phyloP scores from a whole-genome alignment of 352 stramenopile genomes.

The Aphanomyces stellatus region DNA sequence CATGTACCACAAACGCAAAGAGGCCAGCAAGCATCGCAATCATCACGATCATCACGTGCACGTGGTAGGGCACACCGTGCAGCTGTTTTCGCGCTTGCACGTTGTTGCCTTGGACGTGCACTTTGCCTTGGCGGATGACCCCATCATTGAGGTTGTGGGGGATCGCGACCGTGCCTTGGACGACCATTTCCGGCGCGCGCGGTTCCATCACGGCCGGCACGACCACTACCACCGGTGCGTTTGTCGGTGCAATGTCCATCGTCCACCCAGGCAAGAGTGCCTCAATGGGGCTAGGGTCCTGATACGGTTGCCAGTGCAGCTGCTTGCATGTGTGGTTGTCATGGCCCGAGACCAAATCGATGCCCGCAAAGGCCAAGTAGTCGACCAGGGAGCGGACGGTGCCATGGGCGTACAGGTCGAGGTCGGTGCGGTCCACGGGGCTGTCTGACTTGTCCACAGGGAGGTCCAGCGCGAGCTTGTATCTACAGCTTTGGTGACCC shows the following conservation, averaged over 20 bases:
- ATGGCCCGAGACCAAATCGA: background rate
- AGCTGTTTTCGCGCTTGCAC: background rate
- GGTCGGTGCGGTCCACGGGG: background rate
- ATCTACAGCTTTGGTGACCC: background rate
- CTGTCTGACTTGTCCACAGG: background rate
- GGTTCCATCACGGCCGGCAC: background rate
- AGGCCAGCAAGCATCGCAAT: background rate
- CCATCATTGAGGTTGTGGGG: background rate
- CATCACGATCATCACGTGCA: background rate
- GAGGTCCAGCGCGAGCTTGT: background rate
- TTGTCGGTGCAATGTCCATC: too few species aligned
- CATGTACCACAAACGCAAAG: background rate
- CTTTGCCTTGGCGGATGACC: background rate
- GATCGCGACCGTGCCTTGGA: background rate
- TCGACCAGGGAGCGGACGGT: background rate
- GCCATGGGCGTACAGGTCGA: conserved; percentile 3
- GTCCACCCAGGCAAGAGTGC: background rate
- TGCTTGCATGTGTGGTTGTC: conserved; percentile 2
- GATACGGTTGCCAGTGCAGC: conserved; percentile 15
- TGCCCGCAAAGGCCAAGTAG: conserved; percentile 14
- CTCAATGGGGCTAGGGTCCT: background rate
- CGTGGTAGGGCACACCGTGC: background rate
- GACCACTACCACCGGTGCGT: too few species aligned
- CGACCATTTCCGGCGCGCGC: background rate
- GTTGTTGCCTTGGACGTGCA: background rate